Percentiles rank a stretch among this genome's conserved stretches.
phyloP scores from a whole-genome alignment of 2,329 filamentous ascomycete genomes.

The Monilinia vaccinii-corymbosi region DNA sequence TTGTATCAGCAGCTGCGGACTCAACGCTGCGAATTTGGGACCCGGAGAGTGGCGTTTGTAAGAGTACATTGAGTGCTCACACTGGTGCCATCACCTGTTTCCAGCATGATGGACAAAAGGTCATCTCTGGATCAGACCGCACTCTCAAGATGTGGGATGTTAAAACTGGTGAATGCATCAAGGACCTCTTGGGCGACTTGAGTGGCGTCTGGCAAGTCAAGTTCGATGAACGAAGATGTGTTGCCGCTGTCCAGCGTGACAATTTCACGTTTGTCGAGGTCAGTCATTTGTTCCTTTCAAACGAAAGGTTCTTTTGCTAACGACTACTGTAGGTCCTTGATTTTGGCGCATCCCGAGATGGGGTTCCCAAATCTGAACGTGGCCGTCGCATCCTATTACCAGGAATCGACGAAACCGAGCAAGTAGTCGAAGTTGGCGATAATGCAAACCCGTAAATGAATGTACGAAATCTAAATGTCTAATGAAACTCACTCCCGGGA shows the following conservation, averaged over 20 bases:
- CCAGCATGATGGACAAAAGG: conserved; percentile 92
- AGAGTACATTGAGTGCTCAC: conserved; percentile 82
- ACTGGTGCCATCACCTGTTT: conserved; percentile 98
- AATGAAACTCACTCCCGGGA: conserved; percentile 2
- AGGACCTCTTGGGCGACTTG: conserved; percentile 85
- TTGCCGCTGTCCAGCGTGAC: conserved; percentile 91
- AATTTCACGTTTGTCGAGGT: conserved; percentile 94
- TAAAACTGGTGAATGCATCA: conserved; percentile 80
- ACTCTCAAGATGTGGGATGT: conserved; percentile 99
- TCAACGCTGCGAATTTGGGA: conserved; percentile 96
- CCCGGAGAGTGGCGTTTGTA: conserved; percentile 83
- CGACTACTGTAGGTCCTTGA: conserved; percentile 70
- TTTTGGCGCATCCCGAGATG: conserved; percentile 89
- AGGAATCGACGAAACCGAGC: conserved; percentile 14
- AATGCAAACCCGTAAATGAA: conserved; percentile 4
- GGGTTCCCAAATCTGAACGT: conserved; percentile 65
- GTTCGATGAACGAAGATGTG: conserved; percentile 90
- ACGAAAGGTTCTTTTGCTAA: conserved; percentile 12
- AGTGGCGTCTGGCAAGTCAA: conserved; percentile 99
- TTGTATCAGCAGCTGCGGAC: conserved; percentile 92
- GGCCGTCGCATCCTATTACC: conserved; percentile 61
- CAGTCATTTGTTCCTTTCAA: conserved; percentile 30
- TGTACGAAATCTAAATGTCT: conserved; percentile 3
- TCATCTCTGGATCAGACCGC: conserved; percentile 91
- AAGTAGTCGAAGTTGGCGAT: neutral